Conservation (phyloP, 192 early-diverging fungal genomes). For the Phlyctochytrium planicorne region DNA sequence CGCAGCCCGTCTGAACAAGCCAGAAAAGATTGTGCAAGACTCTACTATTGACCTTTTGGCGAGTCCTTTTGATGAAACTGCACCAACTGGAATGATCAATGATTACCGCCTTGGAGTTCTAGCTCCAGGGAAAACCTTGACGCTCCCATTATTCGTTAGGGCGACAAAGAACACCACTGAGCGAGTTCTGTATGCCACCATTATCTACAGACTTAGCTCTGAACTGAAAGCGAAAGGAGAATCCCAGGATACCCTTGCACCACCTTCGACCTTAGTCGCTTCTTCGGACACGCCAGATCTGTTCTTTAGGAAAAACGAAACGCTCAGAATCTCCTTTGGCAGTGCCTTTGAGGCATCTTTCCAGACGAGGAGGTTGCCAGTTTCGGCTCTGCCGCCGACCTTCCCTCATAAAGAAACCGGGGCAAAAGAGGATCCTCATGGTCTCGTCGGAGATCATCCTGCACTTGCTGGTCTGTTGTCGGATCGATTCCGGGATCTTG, state of each 20-base stretch:
- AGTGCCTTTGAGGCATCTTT: constrained; percentile 54
- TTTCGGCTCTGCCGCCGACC: constrained; percentile 19
- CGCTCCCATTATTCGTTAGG: constrained; percentile 23
- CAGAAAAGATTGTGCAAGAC: constrained; percentile 29
- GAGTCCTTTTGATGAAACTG: background rate
- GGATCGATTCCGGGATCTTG: constrained; percentile 9
- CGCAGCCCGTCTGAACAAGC: background rate
- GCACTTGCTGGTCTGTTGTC: background rate
- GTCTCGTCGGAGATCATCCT: background rate
- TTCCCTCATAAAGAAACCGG: background rate
- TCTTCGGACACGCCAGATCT: constrained; percentile 28
- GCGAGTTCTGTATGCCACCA: constrained; percentile 33
- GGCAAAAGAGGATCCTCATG: constrained; percentile 20
- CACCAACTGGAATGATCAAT: constrained; percentile 19
- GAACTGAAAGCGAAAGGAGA: constrained; percentile 1
- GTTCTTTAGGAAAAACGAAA: constrained; percentile 58
- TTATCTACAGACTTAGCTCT: constrained; percentile 22
- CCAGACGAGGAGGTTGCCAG: constrained; percentile 29
- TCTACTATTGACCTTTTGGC: no score
- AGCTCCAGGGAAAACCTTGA: constrained; percentile 18
- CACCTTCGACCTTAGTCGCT: constrained; percentile 44
- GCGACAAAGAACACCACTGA: constrained; percentile 24
- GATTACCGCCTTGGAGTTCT: constrained; percentile 50
- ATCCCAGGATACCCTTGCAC: background rate
- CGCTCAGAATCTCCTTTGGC: constrained; percentile 53